Evolutionary conservation across 1,284 basidiomycete species (phyloP).

Genomic region (Athelia psychrophila): DNA sequence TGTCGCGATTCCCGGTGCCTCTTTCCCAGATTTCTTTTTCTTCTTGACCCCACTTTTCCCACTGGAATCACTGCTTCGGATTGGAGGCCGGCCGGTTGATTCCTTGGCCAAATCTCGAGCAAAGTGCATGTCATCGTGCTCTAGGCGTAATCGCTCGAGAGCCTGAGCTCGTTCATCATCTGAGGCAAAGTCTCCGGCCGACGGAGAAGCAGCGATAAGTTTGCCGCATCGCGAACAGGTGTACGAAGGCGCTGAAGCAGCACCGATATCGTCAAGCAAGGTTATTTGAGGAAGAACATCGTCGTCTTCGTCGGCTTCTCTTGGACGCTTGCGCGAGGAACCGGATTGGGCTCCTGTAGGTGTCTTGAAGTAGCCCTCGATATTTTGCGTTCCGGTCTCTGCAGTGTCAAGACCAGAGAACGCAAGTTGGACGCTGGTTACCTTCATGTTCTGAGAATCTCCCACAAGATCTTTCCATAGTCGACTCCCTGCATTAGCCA

Average conservation of each 20-base stretch:
- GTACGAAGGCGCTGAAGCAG: conserved; percentile 31
- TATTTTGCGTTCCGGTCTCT: conserved; percentile 82
- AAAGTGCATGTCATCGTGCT: conserved; percentile 87
- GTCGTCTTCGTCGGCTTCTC: conserved; percentile 24
- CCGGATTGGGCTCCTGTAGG: conserved; percentile 20
- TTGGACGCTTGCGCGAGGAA: conserved; percentile 27
- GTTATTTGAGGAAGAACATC: background rate
- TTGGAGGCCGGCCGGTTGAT: conserved; percentile 9
- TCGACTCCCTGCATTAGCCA: conserved; percentile 77
- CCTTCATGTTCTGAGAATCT: conserved; percentile 50
- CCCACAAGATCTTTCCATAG: conserved; percentile 86
- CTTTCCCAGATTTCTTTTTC: conserved; percentile 42
- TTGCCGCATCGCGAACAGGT: conserved; percentile 54
- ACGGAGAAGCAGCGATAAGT: conserved; percentile 29
- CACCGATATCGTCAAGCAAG: background rate
- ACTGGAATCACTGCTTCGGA: conserved; percentile 8
- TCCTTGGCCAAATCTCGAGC: conserved; percentile 67
- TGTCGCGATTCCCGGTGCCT: conserved; percentile 65
- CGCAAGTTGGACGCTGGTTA: conserved; percentile 74
- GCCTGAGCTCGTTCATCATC: conserved; percentile 27
- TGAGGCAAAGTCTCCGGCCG: conserved; percentile 18
- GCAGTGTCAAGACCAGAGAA: conserved; percentile 83
- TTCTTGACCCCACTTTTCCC: conserved; percentile 23
- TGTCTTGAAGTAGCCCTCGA: conserved; percentile 78
- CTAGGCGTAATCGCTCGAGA: conserved; percentile 52